These are phyloP conservation scores for Flaveria brownii DNA, from an alignment of 129 eudicot species.

Conservation along the genomic window DNA sequence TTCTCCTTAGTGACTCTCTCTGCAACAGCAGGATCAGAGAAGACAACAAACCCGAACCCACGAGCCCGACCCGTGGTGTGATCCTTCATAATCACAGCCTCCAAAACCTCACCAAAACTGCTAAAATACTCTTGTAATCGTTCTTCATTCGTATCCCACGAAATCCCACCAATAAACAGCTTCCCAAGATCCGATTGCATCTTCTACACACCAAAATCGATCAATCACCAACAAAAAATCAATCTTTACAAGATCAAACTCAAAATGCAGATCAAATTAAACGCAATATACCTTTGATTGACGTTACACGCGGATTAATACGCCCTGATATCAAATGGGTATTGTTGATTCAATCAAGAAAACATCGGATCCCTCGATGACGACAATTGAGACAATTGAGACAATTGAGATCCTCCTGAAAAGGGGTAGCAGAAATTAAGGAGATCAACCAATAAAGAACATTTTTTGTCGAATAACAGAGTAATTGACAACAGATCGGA, in stretches of 20 bases:
- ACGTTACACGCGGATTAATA: slow-evolving; percentile 23
- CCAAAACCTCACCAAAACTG: slow-evolving; percentile 63
- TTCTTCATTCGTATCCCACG: slow-evolving; percentile 79
- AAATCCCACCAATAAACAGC: slow-evolving; percentile 73
- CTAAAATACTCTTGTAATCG: slow-evolving; percentile 62
- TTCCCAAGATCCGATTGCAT: slow-evolving; percentile 75
- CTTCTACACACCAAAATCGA: slow-evolving; percentile 28
- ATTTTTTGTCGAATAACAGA: too few relatives aligned
- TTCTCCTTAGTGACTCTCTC: slow-evolving; percentile 63
- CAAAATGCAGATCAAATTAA: slow-evolving; percentile 33
- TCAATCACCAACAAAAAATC: slow-evolving; percentile 1
- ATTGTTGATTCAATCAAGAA: slow-evolving; percentile 42
- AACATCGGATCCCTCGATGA: slow-evolving; percentile 44
- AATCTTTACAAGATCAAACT: background rate
- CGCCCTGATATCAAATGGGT: slow-evolving; percentile 15
- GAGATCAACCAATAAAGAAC: too few relatives aligned
- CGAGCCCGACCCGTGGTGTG: slow-evolving; percentile 70
- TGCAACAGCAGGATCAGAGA: slow-evolving; percentile 62
- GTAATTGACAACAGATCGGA: too few relatives aligned
- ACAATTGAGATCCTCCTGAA: slow-evolving; percentile 32
- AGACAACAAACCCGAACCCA: slow-evolving; percentile 74
- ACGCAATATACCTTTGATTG: slow-evolving; percentile 45
- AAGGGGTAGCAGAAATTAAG: slow-evolving; percentile 13
- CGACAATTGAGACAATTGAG: too few relatives aligned
- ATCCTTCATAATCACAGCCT: slow-evolving; percentile 75